phyloP scores from a whole-genome alignment of 2,329 filamentous ascomycete genomes.

The Achaetomium macrosporum region DNA sequence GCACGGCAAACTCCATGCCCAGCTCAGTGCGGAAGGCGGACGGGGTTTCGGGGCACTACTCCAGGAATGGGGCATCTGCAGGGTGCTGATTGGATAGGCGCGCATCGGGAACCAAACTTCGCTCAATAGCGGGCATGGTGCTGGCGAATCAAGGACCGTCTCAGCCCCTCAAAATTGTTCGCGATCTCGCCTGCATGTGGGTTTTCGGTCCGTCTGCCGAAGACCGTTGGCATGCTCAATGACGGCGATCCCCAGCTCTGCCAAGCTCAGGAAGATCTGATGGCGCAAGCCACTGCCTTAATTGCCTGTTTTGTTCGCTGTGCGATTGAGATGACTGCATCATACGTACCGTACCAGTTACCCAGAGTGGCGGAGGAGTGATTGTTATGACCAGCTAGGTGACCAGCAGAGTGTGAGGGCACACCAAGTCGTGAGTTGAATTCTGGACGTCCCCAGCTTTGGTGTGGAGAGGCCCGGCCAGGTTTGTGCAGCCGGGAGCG shows the following conservation, averaged over 20 bases:
- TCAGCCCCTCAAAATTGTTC: slow-evolving; percentile 15
- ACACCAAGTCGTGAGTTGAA: slow-evolving; percentile 9
- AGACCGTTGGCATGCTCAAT: not conserved
- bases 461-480: slow-evolving; percentile 10
- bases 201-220: slow-evolving; percentile 29
- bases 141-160: slow-evolving; percentile 21
- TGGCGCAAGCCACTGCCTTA: slow-evolving; percentile 12
- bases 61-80: slow-evolving; percentile 16
- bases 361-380: not conserved
- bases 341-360: not conserved
- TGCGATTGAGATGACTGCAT: not conserved
- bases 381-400: not conserved
- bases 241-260: slow-evolving; percentile 11
- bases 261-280: slow-evolving; percentile 19
- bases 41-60: slow-evolving; percentile 24
- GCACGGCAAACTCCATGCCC: slow-evolving; percentile 15
- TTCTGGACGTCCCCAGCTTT: slow-evolving; percentile 1
- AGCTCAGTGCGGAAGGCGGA: slow-evolving; percentile 8
- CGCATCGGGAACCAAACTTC: slow-evolving; percentile 1
- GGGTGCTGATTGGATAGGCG: slow-evolving; percentile 2
- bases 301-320: no score
- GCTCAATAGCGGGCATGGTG: not conserved
- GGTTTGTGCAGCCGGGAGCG: slow-evolving; percentile 16
- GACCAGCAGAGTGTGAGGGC: not conserved
- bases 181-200: slow-evolving; percentile 27